Base-by-base conservation (phyloP, 1,284 basidiomycete species). In the Fereydounia khargensis region DNA sequence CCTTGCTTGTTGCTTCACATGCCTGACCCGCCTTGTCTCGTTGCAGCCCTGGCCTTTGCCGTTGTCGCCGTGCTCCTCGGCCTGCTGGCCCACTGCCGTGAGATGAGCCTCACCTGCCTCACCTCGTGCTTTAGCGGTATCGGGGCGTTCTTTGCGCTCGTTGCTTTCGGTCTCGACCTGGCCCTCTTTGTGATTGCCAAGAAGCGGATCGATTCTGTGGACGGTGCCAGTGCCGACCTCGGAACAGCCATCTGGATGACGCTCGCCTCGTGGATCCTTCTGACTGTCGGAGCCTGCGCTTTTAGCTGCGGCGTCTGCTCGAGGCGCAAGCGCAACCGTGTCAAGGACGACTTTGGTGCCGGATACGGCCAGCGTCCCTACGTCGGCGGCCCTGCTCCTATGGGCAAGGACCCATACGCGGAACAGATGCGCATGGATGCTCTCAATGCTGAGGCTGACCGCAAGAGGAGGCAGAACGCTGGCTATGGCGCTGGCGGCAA, bases 371-470 rank as follows among this genome's bases (percentile, higher is more conserved):
- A 50, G 2, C 38, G 55, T 4, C 48, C 51, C 19, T 11, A 11
- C 10, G 27, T 35, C 20, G 27, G 35, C 24, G 39, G 44, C n/a
- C 21, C 19, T n/a, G 22, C 7, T 0, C 42, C 45, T 13, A 36
- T 39, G 37, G 40, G 42, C 24, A 28, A 35, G 20, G 51, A 64
- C 34, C 21, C 39, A 9, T 67, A 71, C 38, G 49, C 36, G 19
- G 51, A 60, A 22, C 57, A 65, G 33, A 71, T 71, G 69, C 56
- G 69, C n/a, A 62, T 71, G 67, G 65, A 71, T 23, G 69, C 69
- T 3, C 46, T 71, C 35, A 47, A 61, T 11, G 69, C 69, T 9
- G 69, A 71, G 41, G 39, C 40, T 14, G 66, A 70, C 38, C 42
- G 68, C 24, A 62, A 65, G 35, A 39, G 50, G 9, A 54, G 66